Base-by-base conservation (phyloP, 1,139 yeast species). In the Hyphopichia burtonii region DNA sequence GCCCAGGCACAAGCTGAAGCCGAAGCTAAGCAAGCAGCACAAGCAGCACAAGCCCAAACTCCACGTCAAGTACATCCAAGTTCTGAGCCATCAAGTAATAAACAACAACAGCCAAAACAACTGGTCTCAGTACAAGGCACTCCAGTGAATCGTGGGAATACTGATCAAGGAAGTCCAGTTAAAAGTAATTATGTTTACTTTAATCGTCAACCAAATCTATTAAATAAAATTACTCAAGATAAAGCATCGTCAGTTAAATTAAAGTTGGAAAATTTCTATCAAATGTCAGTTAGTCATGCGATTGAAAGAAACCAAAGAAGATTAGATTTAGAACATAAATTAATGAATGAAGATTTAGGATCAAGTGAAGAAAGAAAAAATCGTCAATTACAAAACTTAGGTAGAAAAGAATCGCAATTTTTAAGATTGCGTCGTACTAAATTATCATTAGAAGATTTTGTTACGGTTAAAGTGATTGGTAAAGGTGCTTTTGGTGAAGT, bases 401-500 rank as follows among this genome's bases (percentile, higher is more conserved):
- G 93, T 36, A 79, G 77, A 54, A 86, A 86, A 50, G 94, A 86
- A 63, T 83, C 90, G 0, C 91, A 84, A 54, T 86, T 84, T 51
- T 71, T 86, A 55, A 71, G 94, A 54, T 68, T 86, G 45, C 72
- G 93, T 59, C 76, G 94, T 67, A 86, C 94, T 3, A 80, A 88
- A 59, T 64, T 86, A 42, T 74, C 89, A 0, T 61, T 86, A 40
- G 91, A 84, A 41, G 94, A 86, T 63, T 86, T 86, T 59, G 77
- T 72, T 44, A 85, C 93, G 0, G 91, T 86, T 25, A 86, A 86
- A 60, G 93, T 86, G 17, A 86, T 86, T 54, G 94, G 94, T 52
- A 86, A 86, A 59, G 94, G 94, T 60, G 94, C 94, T 0, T 86
- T 86, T 65, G 94, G 94, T 54, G 94, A 86, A 56, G 94, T 86